Conservation (phyloP, 2,329 filamentous ascomycete species). For the Trichoderma polysporum region DNA sequence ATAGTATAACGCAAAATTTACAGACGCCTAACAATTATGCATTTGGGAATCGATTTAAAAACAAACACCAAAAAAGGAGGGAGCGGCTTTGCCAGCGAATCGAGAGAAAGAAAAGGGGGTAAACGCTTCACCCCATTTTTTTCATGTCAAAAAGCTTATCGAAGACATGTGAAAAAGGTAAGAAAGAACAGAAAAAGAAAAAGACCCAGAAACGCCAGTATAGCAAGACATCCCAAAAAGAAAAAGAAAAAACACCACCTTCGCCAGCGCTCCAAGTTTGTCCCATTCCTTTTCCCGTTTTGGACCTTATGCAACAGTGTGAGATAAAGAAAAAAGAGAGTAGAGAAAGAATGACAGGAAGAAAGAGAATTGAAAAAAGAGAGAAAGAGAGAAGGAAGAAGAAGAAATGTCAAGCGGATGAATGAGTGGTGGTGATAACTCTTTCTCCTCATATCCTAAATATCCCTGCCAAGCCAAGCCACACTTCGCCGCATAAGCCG, state of each 20-base stretch:
- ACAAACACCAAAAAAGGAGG: neutral
- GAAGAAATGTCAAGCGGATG: neutral
- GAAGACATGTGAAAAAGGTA: neutral
- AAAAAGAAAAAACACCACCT: constrained; percentile 19
- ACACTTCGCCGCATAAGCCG: neutral
- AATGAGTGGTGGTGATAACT: neutral
- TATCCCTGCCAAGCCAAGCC: neutral
- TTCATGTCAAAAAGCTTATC: constrained; percentile 3
- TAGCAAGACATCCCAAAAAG: constrained; percentile 1
- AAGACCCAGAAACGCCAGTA: neutral
- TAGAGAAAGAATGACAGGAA: neutral
- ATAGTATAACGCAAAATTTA: neutral
- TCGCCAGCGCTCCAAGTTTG: constrained; percentile 20
- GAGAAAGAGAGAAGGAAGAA: neutral
- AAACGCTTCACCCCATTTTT: neutral
- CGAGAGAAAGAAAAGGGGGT: neutral
- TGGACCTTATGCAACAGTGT: neutral
- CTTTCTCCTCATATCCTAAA: neutral
- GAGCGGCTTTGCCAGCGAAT: neutral
- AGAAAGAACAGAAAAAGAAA: neutral
- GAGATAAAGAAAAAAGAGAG: neutral
- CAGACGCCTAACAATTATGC: neutral
- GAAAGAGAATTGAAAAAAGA: neutral
- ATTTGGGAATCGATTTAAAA: neutral
- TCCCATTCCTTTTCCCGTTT: neutral